Base-by-base conservation (phyloP, 2,329 filamentous ascomycete genomes). In the Geosmithia flava region DNA sequence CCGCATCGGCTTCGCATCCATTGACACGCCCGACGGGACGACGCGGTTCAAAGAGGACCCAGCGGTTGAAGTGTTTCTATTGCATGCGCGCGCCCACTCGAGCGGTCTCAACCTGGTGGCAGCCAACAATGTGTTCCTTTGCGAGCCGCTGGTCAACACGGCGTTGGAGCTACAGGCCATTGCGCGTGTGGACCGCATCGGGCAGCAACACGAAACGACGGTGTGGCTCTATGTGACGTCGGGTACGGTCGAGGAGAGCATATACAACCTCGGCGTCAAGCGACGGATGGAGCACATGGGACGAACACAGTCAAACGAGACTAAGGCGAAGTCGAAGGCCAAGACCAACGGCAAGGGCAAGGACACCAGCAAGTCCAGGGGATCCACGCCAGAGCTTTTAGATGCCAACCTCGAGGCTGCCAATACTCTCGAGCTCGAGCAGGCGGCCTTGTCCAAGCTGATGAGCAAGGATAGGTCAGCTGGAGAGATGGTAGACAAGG, bases 201-300 rank as follows among this genome's bases (percentile, higher is more conserved):
- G 93, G 0, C 93, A 97, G 64, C 75, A 83, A 53, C 81, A 86
- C 47, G 76, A 86, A 54, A 98, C 93, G 0, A 95, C 87, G 0
- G 89, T 97, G 1, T 97, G 90, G 85, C 84, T 96, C 63, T 97
- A 97, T 61, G 75, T 97, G 2, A 78, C 96, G n/a, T 80, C 84
- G 16, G 87, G 85, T 47, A 95, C 91, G 0, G 87, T 97, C 0
- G 93, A 98, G 60, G 85, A 95, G 66, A 85, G 85, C 2, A 94
- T 97, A 52, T 89, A 97, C 65, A 80, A 90, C 50, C 76, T 96
- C 33, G 93, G 87, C 0, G 87, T 95, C 1, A 73, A 76, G 51
- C 76, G 89, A 27, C 81, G 91, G 3, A 69, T 95, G 55, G 80
- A 83, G 49, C 88, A 96, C 59, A 84, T 96, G 61, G 74, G 72